A percentile compares a stretch with the other conserved stretches of the same genome.
Evolutionary conservation across 108 stramenopile species (phyloP).

Genomic region (Pseudonitzschia multistriata): DNA sequence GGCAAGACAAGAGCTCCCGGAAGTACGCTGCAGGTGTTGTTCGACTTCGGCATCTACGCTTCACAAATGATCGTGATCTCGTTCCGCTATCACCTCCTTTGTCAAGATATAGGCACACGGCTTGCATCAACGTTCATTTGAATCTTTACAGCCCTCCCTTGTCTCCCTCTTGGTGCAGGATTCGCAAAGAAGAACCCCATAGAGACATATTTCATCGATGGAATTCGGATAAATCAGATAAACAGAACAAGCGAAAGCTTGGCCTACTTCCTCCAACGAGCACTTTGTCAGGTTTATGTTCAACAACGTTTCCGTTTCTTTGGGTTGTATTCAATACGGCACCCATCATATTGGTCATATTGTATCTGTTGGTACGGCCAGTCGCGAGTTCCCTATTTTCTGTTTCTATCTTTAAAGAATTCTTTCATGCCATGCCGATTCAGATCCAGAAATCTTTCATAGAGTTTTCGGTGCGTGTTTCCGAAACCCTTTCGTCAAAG

Average conservation of each 20-base stretch:
- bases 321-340: not conserved
- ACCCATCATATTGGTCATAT: not conserved
- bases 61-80: conserved; percentile 55
- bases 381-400: no score
- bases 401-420: no score
- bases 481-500: no score
- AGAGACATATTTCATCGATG: not conserved
- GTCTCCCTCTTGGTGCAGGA: not conserved
- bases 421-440: no score
- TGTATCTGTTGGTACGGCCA: not conserved
- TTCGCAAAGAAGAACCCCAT: not conserved
- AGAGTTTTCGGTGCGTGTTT: no score
- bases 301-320: not conserved
- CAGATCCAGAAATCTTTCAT: no score
- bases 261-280: not conserved
- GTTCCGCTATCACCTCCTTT: conserved; percentile 16
- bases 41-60: not conserved
- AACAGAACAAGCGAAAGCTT: not conserved
- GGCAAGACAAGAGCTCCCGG: not conserved
- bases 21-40: not conserved
- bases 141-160: not conserved
- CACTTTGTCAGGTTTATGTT: not conserved
- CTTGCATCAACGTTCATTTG: not conserved
- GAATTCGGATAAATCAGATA: not conserved
- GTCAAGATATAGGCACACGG: not conserved